Evolutionary conservation across 805 yeast genomes (phyloP).

Genomic region (Dipodascus geniculatus): DNA sequence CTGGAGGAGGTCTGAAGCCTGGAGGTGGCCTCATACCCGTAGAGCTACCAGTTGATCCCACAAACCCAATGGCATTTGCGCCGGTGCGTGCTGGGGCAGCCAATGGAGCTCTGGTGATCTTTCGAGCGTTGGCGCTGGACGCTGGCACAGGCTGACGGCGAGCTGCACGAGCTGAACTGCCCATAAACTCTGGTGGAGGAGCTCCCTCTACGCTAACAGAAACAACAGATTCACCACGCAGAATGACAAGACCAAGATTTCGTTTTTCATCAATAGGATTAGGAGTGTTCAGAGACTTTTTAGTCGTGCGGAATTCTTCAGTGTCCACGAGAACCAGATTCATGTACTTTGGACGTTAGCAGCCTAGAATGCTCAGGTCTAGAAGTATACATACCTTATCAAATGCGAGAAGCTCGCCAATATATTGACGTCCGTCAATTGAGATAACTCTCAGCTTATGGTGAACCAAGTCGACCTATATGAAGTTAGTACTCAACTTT

Average conservation of each 20-base stretch:
- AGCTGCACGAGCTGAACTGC: slow-evolving; percentile 21
- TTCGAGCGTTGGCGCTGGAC: slow-evolving; percentile 22
- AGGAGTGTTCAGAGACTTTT: slow-evolving; percentile 33
- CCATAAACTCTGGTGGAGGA: slow-evolving; percentile 32
- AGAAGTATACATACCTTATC: slow-evolving; percentile 39
- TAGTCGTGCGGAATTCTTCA: slow-evolving; percentile 70
- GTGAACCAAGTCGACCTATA: slow-evolving; percentile 51
- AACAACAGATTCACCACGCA: slow-evolving; percentile 82
- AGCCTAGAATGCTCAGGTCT: background rate
- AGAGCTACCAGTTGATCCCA: slow-evolving; percentile 16
- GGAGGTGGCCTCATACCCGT: slow-evolving; percentile 23
- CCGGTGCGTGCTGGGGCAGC: slow-evolving; percentile 20
- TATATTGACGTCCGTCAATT: slow-evolving; percentile 63
- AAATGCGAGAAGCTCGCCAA: slow-evolving; percentile 77
- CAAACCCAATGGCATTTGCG: slow-evolving; percentile 8
- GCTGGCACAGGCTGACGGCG: slow-evolving; percentile 24
- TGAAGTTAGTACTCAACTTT: background rate
- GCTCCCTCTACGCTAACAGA: slow-evolving; percentile 62
- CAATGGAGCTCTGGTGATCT: slow-evolving; percentile 9
- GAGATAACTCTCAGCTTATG: slow-evolving; percentile 64
- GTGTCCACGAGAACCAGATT: slow-evolving; percentile 76
- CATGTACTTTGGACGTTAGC: slow-evolving; percentile 36
- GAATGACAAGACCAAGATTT: slow-evolving; percentile 63
- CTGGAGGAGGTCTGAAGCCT: slow-evolving; percentile 21
- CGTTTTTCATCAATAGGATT: slow-evolving; percentile 47